A percentile compares a stretch with the other conserved stretches of the same genome.
Conservation (phyloP, 495 filamentous ascomycete genomes). For the Neurospora tetrasperma region DNA sequence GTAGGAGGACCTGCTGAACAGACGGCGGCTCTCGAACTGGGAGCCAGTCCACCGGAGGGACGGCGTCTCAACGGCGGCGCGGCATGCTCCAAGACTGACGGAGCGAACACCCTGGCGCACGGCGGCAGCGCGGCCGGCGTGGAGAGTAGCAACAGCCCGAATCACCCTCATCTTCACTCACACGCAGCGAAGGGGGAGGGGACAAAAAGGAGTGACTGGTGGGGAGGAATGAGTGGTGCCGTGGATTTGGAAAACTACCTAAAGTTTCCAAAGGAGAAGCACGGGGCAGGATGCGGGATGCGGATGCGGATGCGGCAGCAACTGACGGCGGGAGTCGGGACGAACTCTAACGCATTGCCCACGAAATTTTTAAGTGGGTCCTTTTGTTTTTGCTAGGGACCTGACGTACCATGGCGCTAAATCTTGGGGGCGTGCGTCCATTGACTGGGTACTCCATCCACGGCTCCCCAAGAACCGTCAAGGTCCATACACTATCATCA, state of each 20-base stretch:
- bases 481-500: not conserved
- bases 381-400: not conserved
- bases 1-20: constrained; percentile 19
- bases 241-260: not conserved
- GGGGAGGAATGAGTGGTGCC: constrained; percentile 4
- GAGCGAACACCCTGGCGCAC: constrained; percentile 23
- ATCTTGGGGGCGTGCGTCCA: not conserved
- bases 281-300: constrained; percentile 7
- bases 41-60: constrained; percentile 9
- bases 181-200: constrained; percentile 8
- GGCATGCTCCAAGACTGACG: constrained; percentile 18
- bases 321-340: constrained; percentile 5
- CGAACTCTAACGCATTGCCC: constrained; percentile 1
- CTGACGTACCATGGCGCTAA: not conserved
- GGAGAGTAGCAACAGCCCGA: constrained; percentile 32
- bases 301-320: not conserved
- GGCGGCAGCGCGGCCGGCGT: constrained; percentile 25
- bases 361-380: constrained; percentile 28
- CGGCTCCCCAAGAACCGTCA: not conserved
- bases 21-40: constrained; percentile 14
- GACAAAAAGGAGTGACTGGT: constrained; percentile 15
- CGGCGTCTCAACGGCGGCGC: constrained; percentile 8
- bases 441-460: not conserved
- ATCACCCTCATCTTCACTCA: constrained; percentile 33
- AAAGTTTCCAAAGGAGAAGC: constrained; percentile 5